phyloP scores from a whole-genome alignment of 768 basidiomycete genomes.

The Phanerochaete carnosa region DNA sequence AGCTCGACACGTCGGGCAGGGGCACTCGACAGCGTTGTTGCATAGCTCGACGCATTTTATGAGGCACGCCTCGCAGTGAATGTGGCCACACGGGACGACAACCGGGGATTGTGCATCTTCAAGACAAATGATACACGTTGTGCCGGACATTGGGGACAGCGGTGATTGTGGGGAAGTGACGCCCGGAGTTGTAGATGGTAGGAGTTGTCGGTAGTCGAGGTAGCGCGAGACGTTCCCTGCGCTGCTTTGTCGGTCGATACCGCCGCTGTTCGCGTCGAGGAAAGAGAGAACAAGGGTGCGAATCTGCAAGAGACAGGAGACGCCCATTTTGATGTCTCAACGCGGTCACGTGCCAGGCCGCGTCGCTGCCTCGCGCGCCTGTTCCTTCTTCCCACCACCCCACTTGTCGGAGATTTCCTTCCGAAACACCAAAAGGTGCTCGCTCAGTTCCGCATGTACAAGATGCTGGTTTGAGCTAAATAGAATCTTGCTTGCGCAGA shows the following conservation, averaged over 20 bases:
- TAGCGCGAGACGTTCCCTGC: not conserved
- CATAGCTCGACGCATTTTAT: constrained; percentile 21
- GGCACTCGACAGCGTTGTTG: constrained; percentile 24
- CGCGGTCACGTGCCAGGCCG: not conserved
- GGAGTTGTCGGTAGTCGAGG: not conserved
- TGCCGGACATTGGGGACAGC: constrained; percentile 5
- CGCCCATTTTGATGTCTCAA: not conserved
- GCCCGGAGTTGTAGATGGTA: not conserved
- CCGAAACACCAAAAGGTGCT: not conserved
- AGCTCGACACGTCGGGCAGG: constrained; percentile 30
- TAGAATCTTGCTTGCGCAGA: not conserved
- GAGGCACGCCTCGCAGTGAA: constrained; percentile 30
- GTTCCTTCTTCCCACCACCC: not conserved
- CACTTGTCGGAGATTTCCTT: not conserved
- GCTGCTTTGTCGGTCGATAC: not conserved
- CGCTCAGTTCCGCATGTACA: not conserved
- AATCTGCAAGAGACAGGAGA: not conserved
- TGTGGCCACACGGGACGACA: constrained; percentile 30
- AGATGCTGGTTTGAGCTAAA: not conserved
- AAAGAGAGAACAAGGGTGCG: not conserved
- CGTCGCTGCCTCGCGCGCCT: not conserved
- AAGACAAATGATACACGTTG: constrained; percentile 28
- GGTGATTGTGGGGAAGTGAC: not conserved
- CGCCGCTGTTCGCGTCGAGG: not conserved
- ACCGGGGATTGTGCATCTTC: constrained; percentile 27